Evolutionary conservation across 2,329 filamentous ascomycete species (phyloP), one percentile per base, ranked within the genome.

Genomic region (Diaporthe batatas): DNA sequence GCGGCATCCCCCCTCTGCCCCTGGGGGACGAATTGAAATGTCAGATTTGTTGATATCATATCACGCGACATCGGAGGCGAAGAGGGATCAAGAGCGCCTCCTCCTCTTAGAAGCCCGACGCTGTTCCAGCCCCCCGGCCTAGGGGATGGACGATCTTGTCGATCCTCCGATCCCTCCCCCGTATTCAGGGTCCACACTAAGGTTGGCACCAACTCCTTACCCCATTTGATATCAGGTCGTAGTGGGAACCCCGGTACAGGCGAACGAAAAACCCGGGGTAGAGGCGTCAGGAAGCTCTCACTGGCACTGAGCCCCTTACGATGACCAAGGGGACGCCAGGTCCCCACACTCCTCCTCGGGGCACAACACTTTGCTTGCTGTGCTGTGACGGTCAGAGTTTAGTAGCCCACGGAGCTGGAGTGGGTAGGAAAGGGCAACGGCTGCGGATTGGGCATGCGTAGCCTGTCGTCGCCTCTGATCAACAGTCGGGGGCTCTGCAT

Each of bases 181-280:
- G 68, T 42, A 67, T 67, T 23, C 72, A 73, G 72, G 72, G 72
- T 73, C 72, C 72, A 73, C 71, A 73, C 68, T 44, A 62, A 25
- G 25, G 44, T n/a, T 67, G 25, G 44, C 21, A n/a, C 44, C 21
- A 49, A 10, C 44, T 49, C 18, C 44, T 21, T 47, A 23, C 23
- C 47, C 55, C 16, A 53, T 21, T 62, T 18, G n/a, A 36, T 62
- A 62, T 32, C 32, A 21, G 32, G 32, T 53, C 32, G 16, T n/a
- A 29, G 47, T 6, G 16, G n/a, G 7, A 36, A 49, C 5, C n/a
- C 47, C 32, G 12, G 47, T 1, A n/a, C 16, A 32, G 32, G 3
- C n/a, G 3, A 12, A 14, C 6, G 21, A 12, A 16, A n/a, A 67
- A 39, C n/a, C 47, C 25, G 29, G 47, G 62, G 62, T 36, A 6